A percentile compares a stretch with the other conserved stretches of the same genome.
These are phyloP conservation scores for Choricystis sp. DNA, from an alignment of 139 green algal genomes.

Conservation along the genomic window DNA sequence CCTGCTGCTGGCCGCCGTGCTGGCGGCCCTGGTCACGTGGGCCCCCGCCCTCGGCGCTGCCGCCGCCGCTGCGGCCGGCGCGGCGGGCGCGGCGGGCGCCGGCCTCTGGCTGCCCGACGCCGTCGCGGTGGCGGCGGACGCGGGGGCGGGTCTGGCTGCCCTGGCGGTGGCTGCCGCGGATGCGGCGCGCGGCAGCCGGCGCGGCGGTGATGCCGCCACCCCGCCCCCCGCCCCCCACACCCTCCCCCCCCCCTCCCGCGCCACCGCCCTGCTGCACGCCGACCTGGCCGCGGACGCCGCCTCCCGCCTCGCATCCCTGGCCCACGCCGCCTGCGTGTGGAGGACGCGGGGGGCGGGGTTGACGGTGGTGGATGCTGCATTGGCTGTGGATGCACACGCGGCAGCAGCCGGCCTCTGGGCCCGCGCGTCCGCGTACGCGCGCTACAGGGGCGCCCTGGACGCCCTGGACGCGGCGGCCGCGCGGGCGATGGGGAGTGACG, in stretches of 20 bases:
- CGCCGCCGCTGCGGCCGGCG: too few relatives aligned
- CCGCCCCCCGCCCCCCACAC: too few relatives aligned
- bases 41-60: background rate
- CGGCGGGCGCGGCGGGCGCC: too few relatives aligned
- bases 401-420: background rate
- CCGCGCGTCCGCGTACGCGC: too few relatives aligned
- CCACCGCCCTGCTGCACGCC: background rate
- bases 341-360: background rate
- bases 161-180: background rate
- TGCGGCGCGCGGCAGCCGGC: too few relatives aligned
- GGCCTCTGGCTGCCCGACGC: background rate
- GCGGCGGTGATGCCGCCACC: too few relatives aligned
- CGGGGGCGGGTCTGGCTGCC: background rate
- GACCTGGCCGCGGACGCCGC: background rate
- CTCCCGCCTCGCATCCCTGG: background rate
- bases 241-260: too few relatives aligned
- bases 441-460: background rate
- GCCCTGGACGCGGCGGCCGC: background rate
- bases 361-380: background rate
- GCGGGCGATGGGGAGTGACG: background rate
- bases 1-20: background rate
- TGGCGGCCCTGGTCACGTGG: background rate
- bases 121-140: background rate
- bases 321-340: background rate
- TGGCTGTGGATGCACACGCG: background rate